These are phyloP conservation scores for Aspergillus novoparasiticus DNA, from an alignment of 2,329 filamentous ascomycete species.

Conservation along the genomic window DNA sequence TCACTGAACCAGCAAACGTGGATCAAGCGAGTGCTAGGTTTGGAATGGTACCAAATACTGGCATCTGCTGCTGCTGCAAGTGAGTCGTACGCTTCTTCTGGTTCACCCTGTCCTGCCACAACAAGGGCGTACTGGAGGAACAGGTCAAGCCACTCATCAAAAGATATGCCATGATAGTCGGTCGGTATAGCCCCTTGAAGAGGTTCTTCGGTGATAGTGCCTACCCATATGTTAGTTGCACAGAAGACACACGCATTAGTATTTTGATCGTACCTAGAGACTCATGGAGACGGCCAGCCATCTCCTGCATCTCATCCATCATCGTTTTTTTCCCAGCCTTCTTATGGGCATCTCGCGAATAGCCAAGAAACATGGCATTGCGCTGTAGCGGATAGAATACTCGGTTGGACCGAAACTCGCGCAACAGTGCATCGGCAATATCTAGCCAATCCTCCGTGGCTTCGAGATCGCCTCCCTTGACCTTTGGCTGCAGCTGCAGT, in stretches of 20 bases:
- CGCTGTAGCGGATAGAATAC: conserved; percentile 61
- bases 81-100: conserved; percentile 75
- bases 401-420: conserved; percentile 63
- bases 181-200: conserved; percentile 45
- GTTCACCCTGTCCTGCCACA: conserved; percentile 68
- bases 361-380: conserved; percentile 54
- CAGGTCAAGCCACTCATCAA: conserved; percentile 83
- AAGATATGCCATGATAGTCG: conserved; percentile 75
- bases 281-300: conserved; percentile 48
- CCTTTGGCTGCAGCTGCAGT: conserved; percentile 49
- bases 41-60: conserved; percentile 76
- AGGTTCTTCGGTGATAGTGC: conserved; percentile 27
- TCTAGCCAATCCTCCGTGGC: conserved; percentile 61
- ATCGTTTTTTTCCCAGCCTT: conserved; percentile 39
- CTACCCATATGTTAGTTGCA: conserved; percentile 23
- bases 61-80: conserved; percentile 78
- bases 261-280: conserved; percentile 36
- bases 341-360: conserved; percentile 44
- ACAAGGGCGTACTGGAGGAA: conserved; percentile 86
- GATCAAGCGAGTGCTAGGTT: conserved; percentile 69
- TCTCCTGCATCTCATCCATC: conserved; percentile 47
- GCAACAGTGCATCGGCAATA: conserved; percentile 59
- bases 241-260: background rate
- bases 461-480: conserved; percentile 53
- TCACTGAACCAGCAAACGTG: conserved; percentile 75